phyloP scores from a whole-genome alignment of 2,329 filamentous ascomycete genomes.

The Aureobasidium leucospermi region DNA sequence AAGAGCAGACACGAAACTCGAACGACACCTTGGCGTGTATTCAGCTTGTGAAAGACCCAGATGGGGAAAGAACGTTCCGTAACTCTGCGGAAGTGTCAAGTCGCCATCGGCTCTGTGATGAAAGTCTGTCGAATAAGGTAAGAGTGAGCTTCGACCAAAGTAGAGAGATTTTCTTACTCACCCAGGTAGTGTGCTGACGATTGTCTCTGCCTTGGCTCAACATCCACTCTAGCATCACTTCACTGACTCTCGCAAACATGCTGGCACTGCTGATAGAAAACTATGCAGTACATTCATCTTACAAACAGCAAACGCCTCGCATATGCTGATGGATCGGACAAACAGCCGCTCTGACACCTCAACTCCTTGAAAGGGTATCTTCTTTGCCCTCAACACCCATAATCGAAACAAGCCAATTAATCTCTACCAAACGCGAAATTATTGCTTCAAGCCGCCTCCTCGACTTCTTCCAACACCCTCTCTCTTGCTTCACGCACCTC shows the following conservation, averaged over 20 bases:
- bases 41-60: too few relatives aligned
- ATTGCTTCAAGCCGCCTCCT: neutral
- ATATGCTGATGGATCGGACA: neutral
- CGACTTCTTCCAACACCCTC: conserved; percentile 8
- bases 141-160: too few relatives aligned
- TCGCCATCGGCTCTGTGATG: too few relatives aligned
- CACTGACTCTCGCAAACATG: neutral
- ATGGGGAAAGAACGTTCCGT: too few relatives aligned
- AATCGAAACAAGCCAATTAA: neutral
- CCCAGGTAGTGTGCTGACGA: too few relatives aligned
- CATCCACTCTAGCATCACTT: neutral
- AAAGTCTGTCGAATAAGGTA: too few relatives aligned
- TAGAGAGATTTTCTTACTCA: too few relatives aligned
- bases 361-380: conserved; percentile 11
- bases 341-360: neutral
- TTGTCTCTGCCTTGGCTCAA: too few relatives aligned
- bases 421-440: neutral
- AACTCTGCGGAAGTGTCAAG: too few relatives aligned
- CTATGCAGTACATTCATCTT: conserved; percentile 2
- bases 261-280: neutral
- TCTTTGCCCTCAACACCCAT: neutral
- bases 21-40: too few relatives aligned
- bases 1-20: too few relatives aligned
- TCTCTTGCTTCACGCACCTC: conserved; percentile 5
- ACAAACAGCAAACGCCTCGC: neutral